Evolutionary conservation across 495 filamentous ascomycete species (phyloP).

Genomic region (Penicillium steckii): DNA sequence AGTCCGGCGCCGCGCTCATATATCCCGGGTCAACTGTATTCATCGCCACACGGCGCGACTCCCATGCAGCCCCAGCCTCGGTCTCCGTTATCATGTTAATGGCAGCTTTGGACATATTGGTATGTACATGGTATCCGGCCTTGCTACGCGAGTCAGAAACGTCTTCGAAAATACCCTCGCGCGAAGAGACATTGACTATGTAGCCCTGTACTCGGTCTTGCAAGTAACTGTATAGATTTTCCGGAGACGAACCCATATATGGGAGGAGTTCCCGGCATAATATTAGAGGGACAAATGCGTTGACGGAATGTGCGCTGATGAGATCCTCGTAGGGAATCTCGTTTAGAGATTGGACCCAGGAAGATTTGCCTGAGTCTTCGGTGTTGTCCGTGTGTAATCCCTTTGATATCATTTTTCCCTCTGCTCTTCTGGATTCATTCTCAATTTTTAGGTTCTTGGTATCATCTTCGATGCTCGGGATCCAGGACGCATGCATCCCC

Average conservation of each 20-base stretch:
- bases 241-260: conserved; percentile 29
- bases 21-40: conserved; percentile 52
- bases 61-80: conserved; percentile 37
- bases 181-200: conserved; percentile 48
- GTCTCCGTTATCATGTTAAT: conserved; percentile 51
- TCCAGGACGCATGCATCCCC: conserved; percentile 9
- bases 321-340: conserved; percentile 52
- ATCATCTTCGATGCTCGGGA: conserved; percentile 3
- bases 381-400: not conserved
- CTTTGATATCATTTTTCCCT: not conserved
- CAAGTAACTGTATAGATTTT: not conserved
- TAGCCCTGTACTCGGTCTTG: conserved; percentile 24
- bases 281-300: conserved; percentile 48
- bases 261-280: conserved; percentile 46
- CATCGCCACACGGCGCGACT: conserved; percentile 34
- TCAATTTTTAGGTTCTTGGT: not conserved
- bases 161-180: conserved; percentile 43
- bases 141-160: conserved; percentile 23
- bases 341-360: conserved; percentile 42
- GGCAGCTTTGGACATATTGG: conserved; percentile 51
- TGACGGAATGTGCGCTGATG: conserved; percentile 44
- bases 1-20: conserved; percentile 47
- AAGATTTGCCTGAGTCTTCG: conserved; percentile 22
- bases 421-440: not conserved
- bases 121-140: conserved; percentile 44